phyloP scores from a whole-genome alignment of 768 basidiomycete genomes.

The Xerocomus potaroensis region DNA sequence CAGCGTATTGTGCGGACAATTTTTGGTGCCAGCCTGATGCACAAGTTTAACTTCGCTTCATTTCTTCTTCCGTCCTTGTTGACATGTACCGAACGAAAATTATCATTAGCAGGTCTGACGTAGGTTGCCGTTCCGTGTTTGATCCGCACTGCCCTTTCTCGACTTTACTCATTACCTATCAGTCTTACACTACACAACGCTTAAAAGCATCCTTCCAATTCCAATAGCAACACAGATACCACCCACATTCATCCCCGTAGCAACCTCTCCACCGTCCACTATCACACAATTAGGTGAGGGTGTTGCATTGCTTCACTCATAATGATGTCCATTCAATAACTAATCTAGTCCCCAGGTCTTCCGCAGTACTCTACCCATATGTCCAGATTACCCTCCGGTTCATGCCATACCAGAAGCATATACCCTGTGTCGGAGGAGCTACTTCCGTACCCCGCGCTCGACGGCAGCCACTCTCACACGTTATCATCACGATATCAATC shows the following conservation, averaged over 20 bases:
- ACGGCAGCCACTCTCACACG: background rate
- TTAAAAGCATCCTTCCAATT: no score
- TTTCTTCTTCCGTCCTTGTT: background rate
- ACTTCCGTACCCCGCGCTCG: background rate
- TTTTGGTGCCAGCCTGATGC: no score
- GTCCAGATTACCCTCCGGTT: background rate
- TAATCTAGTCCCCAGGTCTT: background rate
- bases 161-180: no score
- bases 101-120: background rate
- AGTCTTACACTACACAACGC: background rate
- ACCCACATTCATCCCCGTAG: no score
- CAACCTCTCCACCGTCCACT: background rate
- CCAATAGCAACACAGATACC: no score
- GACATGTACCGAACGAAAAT: background rate
- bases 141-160: background rate
- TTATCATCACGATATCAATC: background rate
- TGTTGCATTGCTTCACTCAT: background rate
- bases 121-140: background rate
- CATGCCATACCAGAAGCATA: background rate
- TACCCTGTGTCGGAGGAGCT: background rate
- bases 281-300: constrained; percentile 10
- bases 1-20: no score
- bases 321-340: constrained; percentile 1
- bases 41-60: no score
- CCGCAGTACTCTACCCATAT: background rate